Conservation (phyloP, 371 early-diverging fungal species). For the Batkoa obscura region DNA sequence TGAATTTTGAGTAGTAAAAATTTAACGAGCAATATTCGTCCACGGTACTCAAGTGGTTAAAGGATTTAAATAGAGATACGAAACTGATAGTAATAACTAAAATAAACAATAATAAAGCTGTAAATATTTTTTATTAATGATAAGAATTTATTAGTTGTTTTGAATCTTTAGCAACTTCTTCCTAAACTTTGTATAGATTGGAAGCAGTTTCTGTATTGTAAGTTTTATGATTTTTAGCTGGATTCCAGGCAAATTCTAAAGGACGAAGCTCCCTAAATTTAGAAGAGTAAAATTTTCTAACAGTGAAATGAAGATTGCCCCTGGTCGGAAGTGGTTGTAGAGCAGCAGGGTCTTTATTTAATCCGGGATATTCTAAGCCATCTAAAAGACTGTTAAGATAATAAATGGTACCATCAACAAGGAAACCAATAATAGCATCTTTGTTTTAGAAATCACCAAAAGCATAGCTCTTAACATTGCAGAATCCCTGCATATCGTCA, state of each 20-base stretch:
- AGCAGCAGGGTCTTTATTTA: not conserved
- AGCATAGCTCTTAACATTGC: not conserved
- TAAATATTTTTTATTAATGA: too few species aligned
- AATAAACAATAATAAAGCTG: too few species aligned
- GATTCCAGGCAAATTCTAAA: not conserved
- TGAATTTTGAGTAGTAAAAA: too few species aligned
- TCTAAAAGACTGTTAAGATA: not conserved
- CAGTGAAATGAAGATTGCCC: not conserved
- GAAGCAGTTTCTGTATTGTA: not conserved
- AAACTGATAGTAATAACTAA: too few species aligned
- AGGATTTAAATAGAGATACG: too few species aligned
- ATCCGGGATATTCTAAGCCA: not conserved
- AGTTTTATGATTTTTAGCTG: not conserved
- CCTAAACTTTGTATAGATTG: not conserved
- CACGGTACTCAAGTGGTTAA: too few species aligned
- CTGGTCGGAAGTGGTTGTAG: not conserved
- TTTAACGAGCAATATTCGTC: too few species aligned
- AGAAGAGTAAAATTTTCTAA: not conserved
- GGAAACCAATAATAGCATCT: not conserved
- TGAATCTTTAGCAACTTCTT: not conserved
- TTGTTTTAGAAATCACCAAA: not conserved
- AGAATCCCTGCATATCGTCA: not conserved
- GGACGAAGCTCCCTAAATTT: not conserved
- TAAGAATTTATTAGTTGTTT: too few species aligned
- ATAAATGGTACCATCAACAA: not conserved